Base-by-base conservation (phyloP, 192 early-diverging fungal species). In the Linnemannia schmuckeri region DNA sequence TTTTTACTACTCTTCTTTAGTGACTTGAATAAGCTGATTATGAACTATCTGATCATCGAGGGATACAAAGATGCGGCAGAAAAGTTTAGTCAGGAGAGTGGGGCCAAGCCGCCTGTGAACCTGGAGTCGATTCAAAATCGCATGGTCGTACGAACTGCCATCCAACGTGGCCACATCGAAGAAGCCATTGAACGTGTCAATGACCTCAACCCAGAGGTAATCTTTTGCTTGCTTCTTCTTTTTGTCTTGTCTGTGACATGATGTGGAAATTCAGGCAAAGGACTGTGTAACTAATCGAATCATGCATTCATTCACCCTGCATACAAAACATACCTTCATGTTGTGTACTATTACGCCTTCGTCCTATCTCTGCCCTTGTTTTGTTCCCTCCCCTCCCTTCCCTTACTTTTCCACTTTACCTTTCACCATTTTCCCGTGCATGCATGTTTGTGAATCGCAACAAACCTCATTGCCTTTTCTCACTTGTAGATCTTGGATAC, bases 31-130 rank as follows among this genome's bases (percentile, higher is more conserved):
- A 97, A 97, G 87, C 93, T 99, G 35, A 94, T 99, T 47, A 99
- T 99, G 98, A 98, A 99, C 92, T 99, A 99, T 76, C 90, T 99
- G 33, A 94, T 99, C 18, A 98, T 99, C 68, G 99, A 99, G 88
- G 99, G 99, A 12, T 99, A 97, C 93, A 99, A 98, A 89, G 97
- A 99, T 85, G 99, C 99, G 0, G 99, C 98, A 0, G 96, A 99
- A 89, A 97, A 98, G 89, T 99, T 99, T 82, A 95, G 94, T 82
- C 86, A 92, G 49, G 99, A 99, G 79, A 93, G 96, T 70, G 96
- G 96, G 0, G 88, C 99, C 5, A 88, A 92, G 44, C 95, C 96
- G 8, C 91, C 86, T 20, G 94, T 98, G 8, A 97, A 99, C 82
- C 82, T 99, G 72, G 92, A 92, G 30, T 96, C 95, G 0, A 99